Conservation (phyloP, 495 filamentous ascomycete genomes). For the Chaetomidium leptoderma region DNA sequence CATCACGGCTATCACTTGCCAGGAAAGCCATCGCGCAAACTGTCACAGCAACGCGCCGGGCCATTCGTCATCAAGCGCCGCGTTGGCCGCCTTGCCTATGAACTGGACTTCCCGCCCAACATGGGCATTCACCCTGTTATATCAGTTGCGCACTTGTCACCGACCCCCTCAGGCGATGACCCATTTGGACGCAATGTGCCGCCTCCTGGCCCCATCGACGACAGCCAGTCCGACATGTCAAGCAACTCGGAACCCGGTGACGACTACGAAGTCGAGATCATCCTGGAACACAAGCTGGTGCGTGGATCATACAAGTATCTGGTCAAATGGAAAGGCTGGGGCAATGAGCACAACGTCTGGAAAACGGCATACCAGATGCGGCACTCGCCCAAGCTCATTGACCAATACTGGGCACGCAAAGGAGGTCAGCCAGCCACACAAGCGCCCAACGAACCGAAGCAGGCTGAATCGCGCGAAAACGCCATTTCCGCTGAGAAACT, state of each 20-base stretch:
- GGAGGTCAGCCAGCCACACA: background rate
- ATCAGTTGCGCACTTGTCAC: background rate
- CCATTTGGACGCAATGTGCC: background rate
- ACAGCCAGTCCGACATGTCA: background rate
- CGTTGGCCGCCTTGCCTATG: background rate
- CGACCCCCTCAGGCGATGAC: background rate
- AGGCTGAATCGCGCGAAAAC: background rate
- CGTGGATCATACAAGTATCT: background rate
- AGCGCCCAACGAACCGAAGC: background rate
- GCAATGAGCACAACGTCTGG: background rate
- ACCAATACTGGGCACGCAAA: background rate
- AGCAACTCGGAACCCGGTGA: background rate
- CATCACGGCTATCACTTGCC: background rate
- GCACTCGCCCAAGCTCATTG: background rate
- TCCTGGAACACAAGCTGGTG: background rate
- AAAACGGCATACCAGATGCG: background rate
- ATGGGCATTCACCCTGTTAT: background rate
- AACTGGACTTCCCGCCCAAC: background rate
- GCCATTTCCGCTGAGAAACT: background rate
- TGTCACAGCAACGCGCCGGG: background rate
- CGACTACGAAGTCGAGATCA: background rate
- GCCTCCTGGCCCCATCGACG: background rate
- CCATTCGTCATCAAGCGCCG: background rate
- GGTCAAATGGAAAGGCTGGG: background rate
- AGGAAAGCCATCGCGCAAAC: background rate